A percentile compares a stretch with the other conserved stretches of the same genome.
Conservation (phyloP, 208 protist genomes). For the Vickermania ingenoplastis region DNA sequence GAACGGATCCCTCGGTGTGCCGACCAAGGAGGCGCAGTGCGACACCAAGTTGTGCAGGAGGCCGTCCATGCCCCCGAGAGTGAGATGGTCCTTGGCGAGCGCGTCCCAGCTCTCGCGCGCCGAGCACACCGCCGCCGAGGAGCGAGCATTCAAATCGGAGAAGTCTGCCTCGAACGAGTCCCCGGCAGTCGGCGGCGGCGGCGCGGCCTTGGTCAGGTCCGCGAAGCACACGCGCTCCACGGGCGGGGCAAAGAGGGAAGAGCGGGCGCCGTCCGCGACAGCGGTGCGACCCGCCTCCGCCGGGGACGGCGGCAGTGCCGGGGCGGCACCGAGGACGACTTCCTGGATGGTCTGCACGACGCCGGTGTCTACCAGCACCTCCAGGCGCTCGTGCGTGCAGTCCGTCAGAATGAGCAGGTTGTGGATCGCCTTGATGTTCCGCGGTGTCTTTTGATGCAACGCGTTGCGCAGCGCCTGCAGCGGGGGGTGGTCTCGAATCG, state of each 20-base stretch:
- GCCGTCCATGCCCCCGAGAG: slow-evolving; percentile 53
- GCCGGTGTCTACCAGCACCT: slow-evolving; percentile 69
- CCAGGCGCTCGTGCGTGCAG: slow-evolving; percentile 48
- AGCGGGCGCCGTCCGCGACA: background rate
- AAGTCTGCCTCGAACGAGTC: slow-evolving; percentile 84
- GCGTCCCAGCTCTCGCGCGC: slow-evolving; percentile 61
- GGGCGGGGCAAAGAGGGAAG: background rate
- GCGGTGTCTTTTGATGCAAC: background rate
- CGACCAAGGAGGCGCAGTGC: slow-evolving; percentile 63
- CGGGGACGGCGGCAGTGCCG: background rate
- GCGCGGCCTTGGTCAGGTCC: slow-evolving; percentile 58
- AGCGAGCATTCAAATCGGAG: slow-evolving; percentile 36
- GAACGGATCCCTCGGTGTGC: slow-evolving; percentile 66
- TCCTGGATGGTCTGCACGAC: slow-evolving; percentile 55
- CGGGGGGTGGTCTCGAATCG: slow-evolving; percentile 59
- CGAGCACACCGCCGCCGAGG: slow-evolving; percentile 32
- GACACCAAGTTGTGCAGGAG: slow-evolving; percentile 52
- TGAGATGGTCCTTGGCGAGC: slow-evolving; percentile 45
- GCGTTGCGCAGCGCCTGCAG: slow-evolving; percentile 31
- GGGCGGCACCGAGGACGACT: slow-evolving; percentile 31
- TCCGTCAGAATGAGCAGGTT: slow-evolving; percentile 77
- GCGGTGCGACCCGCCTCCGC: background rate
- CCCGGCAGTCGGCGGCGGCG: slow-evolving; percentile 41
- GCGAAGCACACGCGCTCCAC: slow-evolving; percentile 81
- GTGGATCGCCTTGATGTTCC: slow-evolving; percentile 22